phyloP scores from a whole-genome alignment of 495 filamentous ascomycete genomes.

The Lasiosphaeria hispida region DNA sequence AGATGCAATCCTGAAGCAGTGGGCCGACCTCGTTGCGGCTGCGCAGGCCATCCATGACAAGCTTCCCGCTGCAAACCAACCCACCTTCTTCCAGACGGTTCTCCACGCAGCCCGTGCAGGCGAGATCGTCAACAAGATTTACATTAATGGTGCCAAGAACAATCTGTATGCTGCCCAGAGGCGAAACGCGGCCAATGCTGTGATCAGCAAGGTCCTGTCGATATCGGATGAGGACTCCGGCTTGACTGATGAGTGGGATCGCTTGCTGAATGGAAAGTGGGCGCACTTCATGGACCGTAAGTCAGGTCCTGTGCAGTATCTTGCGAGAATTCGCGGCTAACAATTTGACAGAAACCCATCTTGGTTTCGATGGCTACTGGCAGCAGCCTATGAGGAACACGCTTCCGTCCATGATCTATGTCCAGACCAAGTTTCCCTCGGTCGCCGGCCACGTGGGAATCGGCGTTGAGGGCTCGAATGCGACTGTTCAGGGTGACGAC shows the following conservation, averaged over 20 bases:
- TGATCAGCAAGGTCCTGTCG: constrained; percentile 57
- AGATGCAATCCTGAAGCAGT: constrained; percentile 61
- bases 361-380: constrained; percentile 56
- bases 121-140: constrained; percentile 58
- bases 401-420: constrained; percentile 58
- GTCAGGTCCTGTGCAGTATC: constrained; percentile 7
- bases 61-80: constrained; percentile 45
- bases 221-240: constrained; percentile 60
- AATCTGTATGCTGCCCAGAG: constrained; percentile 61
- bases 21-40: constrained; percentile 52
- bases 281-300: constrained; percentile 66
- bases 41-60: constrained; percentile 57
- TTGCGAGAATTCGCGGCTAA: not conserved
- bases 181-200: constrained; percentile 62
- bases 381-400: constrained; percentile 72
- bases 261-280: constrained; percentile 68
- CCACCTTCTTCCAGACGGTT: constrained; percentile 68
- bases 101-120: constrained; percentile 65
- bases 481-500: constrained; percentile 65
- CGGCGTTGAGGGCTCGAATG: constrained; percentile 62
- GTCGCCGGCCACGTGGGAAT: constrained; percentile 65
- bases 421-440: constrained; percentile 54
- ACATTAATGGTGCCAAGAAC: constrained; percentile 61
- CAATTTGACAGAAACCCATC: constrained; percentile 45
- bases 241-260: constrained; percentile 61